Evolutionary conservation across 371 early-diverging fungal genomes (phyloP).

Genomic region (Mortierella sp.): DNA sequence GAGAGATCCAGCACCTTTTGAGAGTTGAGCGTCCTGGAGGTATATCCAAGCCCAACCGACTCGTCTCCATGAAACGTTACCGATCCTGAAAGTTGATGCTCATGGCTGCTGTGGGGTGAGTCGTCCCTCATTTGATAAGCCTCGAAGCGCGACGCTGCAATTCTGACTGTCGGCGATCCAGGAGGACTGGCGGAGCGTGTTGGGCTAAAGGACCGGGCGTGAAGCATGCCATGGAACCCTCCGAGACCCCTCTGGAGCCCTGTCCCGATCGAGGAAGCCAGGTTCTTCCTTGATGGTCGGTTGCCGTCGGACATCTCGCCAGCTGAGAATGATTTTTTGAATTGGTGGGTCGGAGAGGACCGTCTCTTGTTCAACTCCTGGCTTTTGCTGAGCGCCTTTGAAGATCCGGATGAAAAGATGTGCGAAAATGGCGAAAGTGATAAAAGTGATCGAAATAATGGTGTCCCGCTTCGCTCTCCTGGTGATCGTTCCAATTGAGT

Average conservation of each 20-base stretch:
- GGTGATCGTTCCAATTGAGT: slow-evolving; percentile 3
- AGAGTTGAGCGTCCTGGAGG: slow-evolving; percentile 21
- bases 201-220: slow-evolving; percentile 33
- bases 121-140: slow-evolving; percentile 1
- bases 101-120: neutral
- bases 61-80: slow-evolving; percentile 16
- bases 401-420: slow-evolving; percentile 45
- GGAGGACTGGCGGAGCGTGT: neutral
- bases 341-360: neutral
- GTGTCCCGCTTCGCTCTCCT: slow-evolving; percentile 33
- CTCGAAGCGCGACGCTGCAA: neutral
- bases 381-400: slow-evolving; percentile 7
- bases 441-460: slow-evolving; percentile 66
- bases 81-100: neutral
- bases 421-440: slow-evolving; percentile 64
- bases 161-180: neutral
- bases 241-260: neutral
- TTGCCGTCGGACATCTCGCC: neutral
- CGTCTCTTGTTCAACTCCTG: neutral
- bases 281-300: neutral
- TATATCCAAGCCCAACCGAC: slow-evolving; percentile 23
- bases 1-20: slow-evolving; percentile 24
- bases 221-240: slow-evolving; percentile 2
- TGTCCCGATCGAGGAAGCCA: neutral
- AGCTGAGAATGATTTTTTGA: slow-evolving; percentile 10